Base-by-base conservation (phyloP, 1,284 basidiomycete genomes). In the Agaricales sp. region DNA sequence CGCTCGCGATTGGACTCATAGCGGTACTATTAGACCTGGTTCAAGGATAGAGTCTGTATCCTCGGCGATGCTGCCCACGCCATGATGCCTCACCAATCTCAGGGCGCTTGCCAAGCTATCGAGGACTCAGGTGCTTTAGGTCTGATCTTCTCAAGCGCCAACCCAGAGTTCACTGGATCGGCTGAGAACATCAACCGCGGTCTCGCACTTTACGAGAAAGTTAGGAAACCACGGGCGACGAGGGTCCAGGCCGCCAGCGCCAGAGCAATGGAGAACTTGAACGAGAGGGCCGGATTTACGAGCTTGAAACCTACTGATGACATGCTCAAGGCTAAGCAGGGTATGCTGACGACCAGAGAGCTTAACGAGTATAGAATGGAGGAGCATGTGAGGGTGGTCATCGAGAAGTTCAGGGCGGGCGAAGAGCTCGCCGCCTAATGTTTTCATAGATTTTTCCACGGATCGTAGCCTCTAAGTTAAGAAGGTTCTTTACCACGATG, bases 91-190 rank as follows among this genome's bases (percentile, higher is more conserved):
- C 63, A 64, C 48, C 61, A 63, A 49, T 62, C 61, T 18, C 63
- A 62, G 45, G 64, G 64, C 16, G 64, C 64, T 22, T 65, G 64
- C 50, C 61, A 63, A 46, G 64, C 63, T 2, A 63, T 65, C 46
- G 65, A 66, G 51, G 65, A 66, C 45, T 63, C 65, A 13, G 63
- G 59, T 2, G 63, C 64, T 1, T 58, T 66, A 2, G 63, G 65
- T 3, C 60, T 66, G 44, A 62, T 66, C 45, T 66, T 66, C 50
- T 65, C 63, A 3, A 6, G 8, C 16, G 6, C 39, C 16, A 41
- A 41, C 16, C 39, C 39, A 11, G 8, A 41, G 18, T 41, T 41
- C 39, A 41, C 8, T 16, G 39, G 39, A n/a, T 41, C 39, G 4
- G 4, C 39, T 16, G 39, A 8, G 16, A 41, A 41, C 39, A 41